A percentile compares a stretch with the other conserved stretches of the same genome.
Evolutionary conservation across 2,329 filamentous ascomycete species (phyloP).

Genomic region (Xylariomycetidae sp.): DNA sequence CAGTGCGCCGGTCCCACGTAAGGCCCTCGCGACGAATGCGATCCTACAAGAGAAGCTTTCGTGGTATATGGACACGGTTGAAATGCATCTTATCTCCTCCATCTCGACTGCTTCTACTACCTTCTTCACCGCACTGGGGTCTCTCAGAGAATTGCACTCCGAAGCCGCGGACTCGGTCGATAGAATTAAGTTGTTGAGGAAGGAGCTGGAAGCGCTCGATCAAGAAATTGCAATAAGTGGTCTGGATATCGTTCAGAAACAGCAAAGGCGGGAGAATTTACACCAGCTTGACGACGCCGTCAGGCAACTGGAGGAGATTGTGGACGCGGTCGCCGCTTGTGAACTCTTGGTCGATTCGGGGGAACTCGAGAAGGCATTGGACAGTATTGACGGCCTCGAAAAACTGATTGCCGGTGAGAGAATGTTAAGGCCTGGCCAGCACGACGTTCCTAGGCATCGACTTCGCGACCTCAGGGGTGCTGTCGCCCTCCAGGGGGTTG

Average conservation of each 20-base stretch:
- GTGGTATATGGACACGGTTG: conserved; percentile 99
- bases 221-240: conserved; percentile 82
- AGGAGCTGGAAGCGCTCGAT: conserved; percentile 77
- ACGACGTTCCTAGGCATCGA: conserved; percentile 28
- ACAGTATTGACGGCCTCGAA: conserved; percentile 73
- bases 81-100: conserved; percentile 92
- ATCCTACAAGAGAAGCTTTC: conserved; percentile 97
- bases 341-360: conserved; percentile 79
- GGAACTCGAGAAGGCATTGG: conserved; percentile 76
- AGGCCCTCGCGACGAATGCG: conserved; percentile 89
- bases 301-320: conserved; percentile 73
- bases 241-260: conserved; percentile 78
- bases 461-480: conserved; percentile 70
- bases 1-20: conserved; percentile 60
- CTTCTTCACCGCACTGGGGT: conserved; percentile 92
- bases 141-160: conserved; percentile 81
- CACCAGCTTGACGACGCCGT: conserved; percentile 78
- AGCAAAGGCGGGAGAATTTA: conserved; percentile 77
- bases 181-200: conserved; percentile 74
- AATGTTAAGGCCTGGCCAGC: conserved; percentile 29
- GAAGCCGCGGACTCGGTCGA: conserved; percentile 89
- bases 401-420: conserved; percentile 71
- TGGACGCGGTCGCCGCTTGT: conserved; percentile 69
- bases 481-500: conserved; percentile 74
- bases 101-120: conserved; percentile 95